These are phyloP conservation scores for Apocynum venetum DNA, from an alignment of 257 asterid species.

Conservation along the genomic window DNA sequence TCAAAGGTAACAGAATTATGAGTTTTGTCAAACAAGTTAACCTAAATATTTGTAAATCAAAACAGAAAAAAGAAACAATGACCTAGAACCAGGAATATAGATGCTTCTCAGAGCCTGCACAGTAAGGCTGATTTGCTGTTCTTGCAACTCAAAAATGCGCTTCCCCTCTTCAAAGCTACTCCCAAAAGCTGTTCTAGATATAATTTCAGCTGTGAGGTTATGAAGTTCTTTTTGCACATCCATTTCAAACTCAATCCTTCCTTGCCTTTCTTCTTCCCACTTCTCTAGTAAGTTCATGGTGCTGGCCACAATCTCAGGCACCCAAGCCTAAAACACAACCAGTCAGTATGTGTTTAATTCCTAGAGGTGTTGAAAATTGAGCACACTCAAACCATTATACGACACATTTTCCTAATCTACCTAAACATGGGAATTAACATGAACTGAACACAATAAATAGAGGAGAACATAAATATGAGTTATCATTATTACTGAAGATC, in stretches of 20 bases:
- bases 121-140: conserved; percentile 41
- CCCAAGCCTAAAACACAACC: conserved; percentile 41
- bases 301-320: conserved; percentile 51
- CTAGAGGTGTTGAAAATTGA: too few relatives aligned
- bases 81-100: conserved; percentile 67
- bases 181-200: conserved; percentile 60
- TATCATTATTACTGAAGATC: too few relatives aligned
- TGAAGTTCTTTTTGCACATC: conserved; percentile 53
- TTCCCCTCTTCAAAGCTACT: conserved; percentile 56
- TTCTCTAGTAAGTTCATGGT: conserved; percentile 32
- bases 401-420: too few relatives aligned
- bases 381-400: too few relatives aligned
- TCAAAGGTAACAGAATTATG: too few relatives aligned
- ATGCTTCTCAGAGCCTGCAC: conserved; percentile 43
- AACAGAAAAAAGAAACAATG: neutral
- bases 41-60: conserved; percentile 40
- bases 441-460: too few relatives aligned
- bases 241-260: conserved; percentile 39
- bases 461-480: too few relatives aligned
- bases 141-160: conserved; percentile 52
- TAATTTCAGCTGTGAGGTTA: conserved; percentile 53
- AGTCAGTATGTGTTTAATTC: neutral
- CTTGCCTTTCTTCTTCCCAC: conserved; percentile 48
- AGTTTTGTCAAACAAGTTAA: too few relatives aligned
- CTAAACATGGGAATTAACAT: too few relatives aligned